phyloP scores from a whole-genome alignment of 2,329 filamentous ascomycete genomes.

The Fusarium sp. region DNA sequence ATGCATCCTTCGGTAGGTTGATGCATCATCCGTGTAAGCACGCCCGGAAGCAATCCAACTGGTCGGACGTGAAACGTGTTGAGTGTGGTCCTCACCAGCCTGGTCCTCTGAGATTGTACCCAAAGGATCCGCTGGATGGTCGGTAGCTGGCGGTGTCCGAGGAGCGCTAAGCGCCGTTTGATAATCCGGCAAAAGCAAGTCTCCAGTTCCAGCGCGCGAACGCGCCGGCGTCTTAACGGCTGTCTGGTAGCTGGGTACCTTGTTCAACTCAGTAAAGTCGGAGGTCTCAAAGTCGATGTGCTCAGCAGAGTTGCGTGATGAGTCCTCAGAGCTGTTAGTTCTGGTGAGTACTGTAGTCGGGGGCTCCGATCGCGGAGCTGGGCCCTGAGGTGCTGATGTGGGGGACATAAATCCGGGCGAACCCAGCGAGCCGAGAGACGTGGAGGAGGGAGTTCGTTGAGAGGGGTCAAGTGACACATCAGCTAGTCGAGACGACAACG shows the following conservation, averaged over 20 bases:
- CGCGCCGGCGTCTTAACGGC: conserved; percentile 77
- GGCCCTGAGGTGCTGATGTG: conserved; percentile 56
- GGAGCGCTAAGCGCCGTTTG: conserved; percentile 71
- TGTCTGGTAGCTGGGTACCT: conserved; percentile 84
- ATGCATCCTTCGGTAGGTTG: conserved; percentile 43
- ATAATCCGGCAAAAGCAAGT: conserved; percentile 75
- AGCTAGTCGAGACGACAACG: conserved; percentile 77
- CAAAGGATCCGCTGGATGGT: conserved; percentile 51
- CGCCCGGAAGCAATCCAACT: conserved; percentile 45
- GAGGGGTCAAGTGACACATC: conserved; percentile 72
- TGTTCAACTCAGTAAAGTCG: conserved; percentile 76
- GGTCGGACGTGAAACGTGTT: conserved; percentile 46
- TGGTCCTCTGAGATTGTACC: conserved; percentile 54
- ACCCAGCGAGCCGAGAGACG: conserved; percentile 60
- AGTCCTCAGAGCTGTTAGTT: conserved; percentile 67
- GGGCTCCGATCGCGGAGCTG: conserved; percentile 59
- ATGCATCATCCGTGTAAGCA: conserved; percentile 47
- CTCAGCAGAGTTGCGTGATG: conserved; percentile 69
- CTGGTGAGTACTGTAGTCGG: conserved; percentile 66
- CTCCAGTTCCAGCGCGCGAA: conserved; percentile 64
- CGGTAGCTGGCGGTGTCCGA: conserved; percentile 60
- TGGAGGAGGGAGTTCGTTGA: conserved; percentile 63
- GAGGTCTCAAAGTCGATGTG: conserved; percentile 71
- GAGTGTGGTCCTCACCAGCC: conserved; percentile 46
- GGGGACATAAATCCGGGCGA: conserved; percentile 63